These are phyloP conservation scores for Monosporascus sp. DNA, from an alignment of 2,329 filamentous ascomycete species.

Conservation along the genomic window DNA sequence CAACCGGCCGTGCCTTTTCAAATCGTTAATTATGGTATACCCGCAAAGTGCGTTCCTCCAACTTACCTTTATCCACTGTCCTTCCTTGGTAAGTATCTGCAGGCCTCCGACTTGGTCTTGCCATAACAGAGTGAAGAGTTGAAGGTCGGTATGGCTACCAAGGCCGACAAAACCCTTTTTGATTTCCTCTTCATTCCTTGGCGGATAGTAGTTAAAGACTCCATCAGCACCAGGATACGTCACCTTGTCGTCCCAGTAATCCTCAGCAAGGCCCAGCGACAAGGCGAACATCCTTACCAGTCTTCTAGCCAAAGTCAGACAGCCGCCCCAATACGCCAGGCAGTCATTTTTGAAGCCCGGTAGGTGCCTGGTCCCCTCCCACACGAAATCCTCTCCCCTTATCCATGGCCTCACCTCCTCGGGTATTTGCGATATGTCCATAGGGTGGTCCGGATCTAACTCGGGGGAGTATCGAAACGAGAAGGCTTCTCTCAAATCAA, in stretches of 20 bases:
- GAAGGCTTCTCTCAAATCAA: slow-evolving; percentile 47
- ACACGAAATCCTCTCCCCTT: slow-evolving; percentile 45
- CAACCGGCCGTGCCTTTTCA: slow-evolving; percentile 32
- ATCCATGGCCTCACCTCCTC: slow-evolving; percentile 36
- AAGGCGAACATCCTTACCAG: slow-evolving; percentile 50
- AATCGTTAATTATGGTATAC: slow-evolving; percentile 5
- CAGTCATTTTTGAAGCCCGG: slow-evolving; percentile 42
- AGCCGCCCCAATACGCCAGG: slow-evolving; percentile 41
- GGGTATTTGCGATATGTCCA: slow-evolving; percentile 35
- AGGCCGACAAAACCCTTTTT: slow-evolving; percentile 31
- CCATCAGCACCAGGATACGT: slow-evolving; percentile 42
- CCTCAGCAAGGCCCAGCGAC: slow-evolving; percentile 46
- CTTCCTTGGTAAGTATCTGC: slow-evolving; percentile 35
- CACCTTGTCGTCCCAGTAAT: slow-evolving; percentile 49
- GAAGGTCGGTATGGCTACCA: slow-evolving; percentile 49
- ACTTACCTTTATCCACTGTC: slow-evolving; percentile 36
- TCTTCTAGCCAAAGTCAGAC: slow-evolving; percentile 44
- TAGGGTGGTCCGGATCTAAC: slow-evolving; percentile 41
- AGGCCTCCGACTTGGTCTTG: slow-evolving; percentile 38
- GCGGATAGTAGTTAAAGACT: slow-evolving; percentile 36
- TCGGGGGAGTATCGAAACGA: slow-evolving; percentile 47
- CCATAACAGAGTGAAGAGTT: slow-evolving; percentile 47
- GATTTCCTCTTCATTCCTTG: slow-evolving; percentile 19
- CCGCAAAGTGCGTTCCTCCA: background rate
- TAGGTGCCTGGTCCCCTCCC: slow-evolving; percentile 43